phyloP scores from a whole-genome alignment of 169 alveolate species.

The Sarcocystis neurona region DNA sequence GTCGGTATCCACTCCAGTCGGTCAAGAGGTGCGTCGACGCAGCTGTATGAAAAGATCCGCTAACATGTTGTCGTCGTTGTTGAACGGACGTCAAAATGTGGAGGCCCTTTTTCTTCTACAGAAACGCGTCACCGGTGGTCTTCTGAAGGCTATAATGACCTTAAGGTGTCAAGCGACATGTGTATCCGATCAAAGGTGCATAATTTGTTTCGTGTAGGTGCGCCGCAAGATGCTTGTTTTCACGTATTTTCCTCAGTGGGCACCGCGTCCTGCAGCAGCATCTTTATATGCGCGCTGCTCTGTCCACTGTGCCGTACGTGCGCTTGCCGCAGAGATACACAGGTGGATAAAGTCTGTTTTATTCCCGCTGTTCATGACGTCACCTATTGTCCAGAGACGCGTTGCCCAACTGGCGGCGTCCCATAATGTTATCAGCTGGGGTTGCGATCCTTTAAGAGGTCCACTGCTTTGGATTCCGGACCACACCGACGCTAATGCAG shows the following conservation, averaged over 20 bases:
- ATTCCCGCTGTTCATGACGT: slow-evolving; percentile 7
- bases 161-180: background rate
- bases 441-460: background rate
- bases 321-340: background rate
- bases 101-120: too few relatives aligned
- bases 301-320: too few relatives aligned
- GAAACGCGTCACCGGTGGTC: too few relatives aligned
- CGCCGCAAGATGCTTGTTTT: background rate
- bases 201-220: background rate
- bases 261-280: background rate
- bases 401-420: slow-evolving; percentile 34
- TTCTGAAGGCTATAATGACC: background rate
- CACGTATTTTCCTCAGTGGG: background rate
- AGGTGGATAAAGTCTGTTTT: background rate
- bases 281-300: background rate
- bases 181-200: background rate
- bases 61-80: too few relatives aligned
- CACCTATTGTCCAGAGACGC: slow-evolving; percentile 25
- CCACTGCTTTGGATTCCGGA: slow-evolving; percentile 2
- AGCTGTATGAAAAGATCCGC: too few relatives aligned
- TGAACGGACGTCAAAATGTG: too few relatives aligned
- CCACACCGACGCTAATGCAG: background rate
- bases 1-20: too few relatives aligned
- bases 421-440: slow-evolving; percentile 5
- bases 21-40: too few relatives aligned